Base-by-base conservation (phyloP, 1,284 basidiomycete species). In the Heliocybe sulcata region DNA sequence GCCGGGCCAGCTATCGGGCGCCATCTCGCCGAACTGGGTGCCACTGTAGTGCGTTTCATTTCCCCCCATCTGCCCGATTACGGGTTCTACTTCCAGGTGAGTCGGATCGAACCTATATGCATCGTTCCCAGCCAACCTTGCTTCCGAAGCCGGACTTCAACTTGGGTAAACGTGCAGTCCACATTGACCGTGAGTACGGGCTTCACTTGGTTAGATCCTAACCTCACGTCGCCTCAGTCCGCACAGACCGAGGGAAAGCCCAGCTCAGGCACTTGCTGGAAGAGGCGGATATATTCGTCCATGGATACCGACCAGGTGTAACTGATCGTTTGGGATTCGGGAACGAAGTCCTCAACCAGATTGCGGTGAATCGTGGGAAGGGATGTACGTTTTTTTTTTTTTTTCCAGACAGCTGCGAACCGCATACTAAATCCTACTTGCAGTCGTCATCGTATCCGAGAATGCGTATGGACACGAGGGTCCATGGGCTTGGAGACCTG, bases 241-340 rank as follows among this genome's bases (percentile, higher is more conserved):
- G 29, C 27, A 52, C 51, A 12, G 33, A 31, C 10, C 23, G 26
- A 35, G 51, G 26, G 19, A 52, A 52, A 35, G 26, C 33, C 26
- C 56, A 26, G 27, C 55, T 67, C 35, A 55, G 55, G 16, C 55
- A 54, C 14, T 55, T 67, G 27, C 61, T 66, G 23, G 54, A 59
- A 50, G 67, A 67, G 14, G 56, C 57, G 16, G 65, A 68, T 54
- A 61, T 67, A 1, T 61, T 68, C 8, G 57, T 67, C 35, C 64
- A 67, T 55, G 67, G 67, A 29, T 68, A 67, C 54, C 59, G 67
- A 2, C 66, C 65, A 10, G 62, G 63, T 19, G 64, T 62, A 1
- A 60, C 67, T 58, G 53, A 61, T 50, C 65, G 64, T 35, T 64
- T 62, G 57, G 66, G 66, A 16, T 68, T 67, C 54, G 67, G 61